Conservation (phyloP, 495 filamentous ascomycete species). For the Letharia lupina region DNA sequence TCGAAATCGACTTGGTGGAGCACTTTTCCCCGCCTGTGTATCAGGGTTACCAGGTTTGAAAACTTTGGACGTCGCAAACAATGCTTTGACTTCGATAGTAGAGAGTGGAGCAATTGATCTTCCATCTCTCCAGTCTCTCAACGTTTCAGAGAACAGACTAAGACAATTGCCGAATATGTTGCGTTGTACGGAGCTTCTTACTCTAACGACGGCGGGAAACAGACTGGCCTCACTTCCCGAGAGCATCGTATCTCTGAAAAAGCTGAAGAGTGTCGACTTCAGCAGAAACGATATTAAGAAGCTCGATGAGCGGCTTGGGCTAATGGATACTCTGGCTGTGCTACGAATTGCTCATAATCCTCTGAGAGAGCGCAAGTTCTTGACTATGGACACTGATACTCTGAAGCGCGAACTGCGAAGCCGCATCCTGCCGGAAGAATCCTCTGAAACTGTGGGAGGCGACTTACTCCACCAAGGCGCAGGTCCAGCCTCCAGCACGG, state of each 20-base stretch:
- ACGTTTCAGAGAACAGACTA: conserved; percentile 69
- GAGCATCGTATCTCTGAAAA: conserved; percentile 58
- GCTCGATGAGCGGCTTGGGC: conserved; percentile 66
- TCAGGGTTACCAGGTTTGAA: conserved; percentile 54
- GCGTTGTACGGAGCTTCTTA: conserved; percentile 62
- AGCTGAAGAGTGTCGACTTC: conserved; percentile 67
- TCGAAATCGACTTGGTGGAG: conserved; percentile 68
- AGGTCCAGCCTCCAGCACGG: conserved; percentile 23
- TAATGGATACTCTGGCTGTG: conserved; percentile 67
- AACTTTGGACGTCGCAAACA: conserved; percentile 65
- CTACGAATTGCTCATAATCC: conserved; percentile 80
- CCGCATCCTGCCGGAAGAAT: conserved; percentile 52
- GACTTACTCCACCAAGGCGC: conserved; percentile 31
- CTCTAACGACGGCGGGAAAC: conserved; percentile 73
- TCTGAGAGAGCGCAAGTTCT: conserved; percentile 73
- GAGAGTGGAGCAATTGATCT: conserved; percentile 46
- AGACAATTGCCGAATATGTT: conserved; percentile 59
- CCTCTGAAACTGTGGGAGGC: conserved; percentile 35
- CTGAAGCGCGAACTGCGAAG: conserved; percentile 68
- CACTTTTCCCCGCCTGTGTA: conserved; percentile 56
- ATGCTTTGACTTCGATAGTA: conserved; percentile 55
- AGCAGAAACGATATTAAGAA: conserved; percentile 71
- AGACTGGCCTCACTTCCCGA: conserved; percentile 61
- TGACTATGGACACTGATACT: conserved; percentile 69
- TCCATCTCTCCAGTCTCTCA: conserved; percentile 64